Evolutionary conservation across 2,329 filamentous ascomycete species (phyloP).

Genomic region (Cadophora luteo-olivacea): DNA sequence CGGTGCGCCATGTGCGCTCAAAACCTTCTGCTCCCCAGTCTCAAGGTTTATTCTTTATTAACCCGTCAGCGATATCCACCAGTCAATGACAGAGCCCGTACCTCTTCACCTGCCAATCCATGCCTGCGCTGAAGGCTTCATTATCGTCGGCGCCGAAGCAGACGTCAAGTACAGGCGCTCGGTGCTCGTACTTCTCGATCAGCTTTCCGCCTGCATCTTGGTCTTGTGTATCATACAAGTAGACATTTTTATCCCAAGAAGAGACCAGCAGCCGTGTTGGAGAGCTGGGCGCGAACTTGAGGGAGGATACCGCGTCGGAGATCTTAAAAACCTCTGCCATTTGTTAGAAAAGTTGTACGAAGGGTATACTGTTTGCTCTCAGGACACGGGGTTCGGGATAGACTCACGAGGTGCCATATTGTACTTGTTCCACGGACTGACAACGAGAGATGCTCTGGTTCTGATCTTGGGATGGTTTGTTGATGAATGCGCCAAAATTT

Average conservation of each 20-base stretch:
- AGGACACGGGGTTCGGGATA: too few relatives aligned
- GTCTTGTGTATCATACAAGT: slow-evolving; percentile 79
- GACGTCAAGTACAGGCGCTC: slow-evolving; percentile 86
- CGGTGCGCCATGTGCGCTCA: slow-evolving; percentile 80
- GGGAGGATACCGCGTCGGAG: slow-evolving; percentile 84
- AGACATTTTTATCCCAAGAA: slow-evolving; percentile 93
- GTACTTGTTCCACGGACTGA: background rate
- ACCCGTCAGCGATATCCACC: slow-evolving; percentile 29
- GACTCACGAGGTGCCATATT: slow-evolving; percentile 44
- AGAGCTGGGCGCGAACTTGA: slow-evolving; percentile 83
- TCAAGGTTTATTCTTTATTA: slow-evolving; percentile 68
- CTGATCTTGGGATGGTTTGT: background rate
- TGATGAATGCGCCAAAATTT: slow-evolving; percentile 1
- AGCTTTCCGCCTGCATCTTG: slow-evolving; percentile 63
- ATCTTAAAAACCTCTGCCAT: too few relatives aligned
- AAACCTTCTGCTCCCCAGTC: slow-evolving; percentile 72
- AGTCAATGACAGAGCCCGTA: slow-evolving; percentile 44
- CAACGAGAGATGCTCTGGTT: background rate
- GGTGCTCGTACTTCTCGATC: slow-evolving; percentile 77
- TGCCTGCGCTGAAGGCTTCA: slow-evolving; percentile 83
- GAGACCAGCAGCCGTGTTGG: slow-evolving; percentile 82
- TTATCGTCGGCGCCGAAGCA: slow-evolving; percentile 86
- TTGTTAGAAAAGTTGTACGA: too few relatives aligned
- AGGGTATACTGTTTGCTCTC: too few relatives aligned
- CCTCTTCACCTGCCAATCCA: slow-evolving; percentile 87